Evolutionary conservation across 2,329 filamentous ascomycete species (phyloP).

Genomic region (Cladosporium sp.): DNA sequence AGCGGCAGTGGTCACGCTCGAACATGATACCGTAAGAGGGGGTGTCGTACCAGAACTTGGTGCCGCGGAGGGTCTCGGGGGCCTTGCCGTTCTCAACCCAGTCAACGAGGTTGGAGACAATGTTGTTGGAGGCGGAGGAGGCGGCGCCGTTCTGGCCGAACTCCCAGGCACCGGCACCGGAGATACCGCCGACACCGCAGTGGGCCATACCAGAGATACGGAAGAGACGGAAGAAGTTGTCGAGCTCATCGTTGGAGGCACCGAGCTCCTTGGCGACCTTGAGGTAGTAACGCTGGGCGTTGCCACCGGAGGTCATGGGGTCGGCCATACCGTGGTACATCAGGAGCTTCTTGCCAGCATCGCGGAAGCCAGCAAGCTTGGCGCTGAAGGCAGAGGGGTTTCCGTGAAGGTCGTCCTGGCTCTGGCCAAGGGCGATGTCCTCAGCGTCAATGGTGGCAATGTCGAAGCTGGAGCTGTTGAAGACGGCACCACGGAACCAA

Average conservation of each 20-base stretch:
- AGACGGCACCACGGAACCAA: slow-evolving; percentile 53
- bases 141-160: slow-evolving; percentile 40
- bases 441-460: slow-evolving; percentile 39
- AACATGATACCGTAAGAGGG: slow-evolving; percentile 44
- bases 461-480: slow-evolving; percentile 48
- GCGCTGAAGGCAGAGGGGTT: slow-evolving; percentile 43
- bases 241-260: slow-evolving; percentile 40
- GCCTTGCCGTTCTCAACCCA: slow-evolving; percentile 38
- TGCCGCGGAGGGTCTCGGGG: slow-evolving; percentile 41
- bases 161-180: slow-evolving; percentile 45
- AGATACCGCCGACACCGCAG: slow-evolving; percentile 47
- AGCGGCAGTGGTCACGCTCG: slow-evolving; percentile 49
- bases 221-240: slow-evolving; percentile 51
- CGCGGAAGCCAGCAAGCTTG: slow-evolving; percentile 40
- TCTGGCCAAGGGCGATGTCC: slow-evolving; percentile 45
- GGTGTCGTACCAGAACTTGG: slow-evolving; percentile 48
- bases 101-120: slow-evolving; percentile 48
- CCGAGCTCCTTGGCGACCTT: slow-evolving; percentile 44
- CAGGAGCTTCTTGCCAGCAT: slow-evolving; percentile 47
- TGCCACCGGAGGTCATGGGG: slow-evolving; percentile 46
- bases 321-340: slow-evolving; percentile 46
- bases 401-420: slow-evolving; percentile 43
- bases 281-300: slow-evolving; percentile 51
- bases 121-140: slow-evolving; percentile 42
- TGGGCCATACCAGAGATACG: slow-evolving; percentile 54